Evolutionary conservation across 495 filamentous ascomycete species (phyloP), one percentile per base, ranked within the genome.

Genomic region (Saxispiralis lemnorum): DNA sequence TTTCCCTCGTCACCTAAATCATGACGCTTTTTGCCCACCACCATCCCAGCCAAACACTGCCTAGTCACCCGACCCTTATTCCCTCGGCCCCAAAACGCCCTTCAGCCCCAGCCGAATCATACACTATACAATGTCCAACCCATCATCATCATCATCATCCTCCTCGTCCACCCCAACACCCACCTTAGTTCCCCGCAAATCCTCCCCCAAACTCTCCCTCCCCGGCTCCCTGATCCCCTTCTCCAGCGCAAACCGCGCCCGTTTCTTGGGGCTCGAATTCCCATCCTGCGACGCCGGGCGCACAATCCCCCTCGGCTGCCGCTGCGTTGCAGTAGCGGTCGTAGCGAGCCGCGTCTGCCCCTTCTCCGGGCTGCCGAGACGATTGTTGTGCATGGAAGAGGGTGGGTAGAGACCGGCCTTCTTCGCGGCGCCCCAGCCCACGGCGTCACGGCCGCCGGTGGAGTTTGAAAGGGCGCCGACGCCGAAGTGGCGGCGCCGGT

Each of bases 31-130:
- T n/a, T n/a, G n/a, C n/a, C 40, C 58, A 35, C 30, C 72, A 65
- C 1, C 80, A 28, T 4, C 24, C 79, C 39, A 83, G 52, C 68
- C 46, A 72, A 61, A 66, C 64, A 78, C 56, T 36, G 60, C 56
- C 16, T 58, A 56, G 47, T 41, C 56, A 44, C 19, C 49, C 46
- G 35, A 20, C 45, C 24, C 56, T 48, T 0, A 45, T 57, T 28
- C 24, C 4, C 9, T 28, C 24, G 24, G 24, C 4, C 24, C 24
- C 24, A 28, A 28, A 28, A 28, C 24, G 24, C 24, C 24, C 24
- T 28, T 9, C 24, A 28, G 24, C 24, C 24, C 24, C 24, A 28
- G 9, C 24, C 24, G 24, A 4, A 28, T 28, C 24, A 28, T 28
- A 28, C 9, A 28, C 49, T 53, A 59, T 32, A 63, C 48, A 45